These are phyloP conservation scores for Vaccinium corymbosum DNA, from an alignment of 148 eudicot genomes.

Conservation along the genomic window DNA sequence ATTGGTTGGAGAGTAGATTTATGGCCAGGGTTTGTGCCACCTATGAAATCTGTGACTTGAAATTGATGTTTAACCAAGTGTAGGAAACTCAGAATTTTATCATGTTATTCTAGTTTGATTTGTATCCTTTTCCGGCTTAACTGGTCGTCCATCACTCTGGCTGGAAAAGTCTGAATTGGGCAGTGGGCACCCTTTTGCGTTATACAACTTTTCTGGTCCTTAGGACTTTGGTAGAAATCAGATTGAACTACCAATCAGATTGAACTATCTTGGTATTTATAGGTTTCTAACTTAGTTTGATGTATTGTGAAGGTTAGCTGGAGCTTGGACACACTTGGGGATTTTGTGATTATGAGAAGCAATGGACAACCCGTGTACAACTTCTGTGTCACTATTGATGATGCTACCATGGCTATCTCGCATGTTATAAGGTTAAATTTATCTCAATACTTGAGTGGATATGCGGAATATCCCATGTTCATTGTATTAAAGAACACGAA, in stretches of 20 bases:
- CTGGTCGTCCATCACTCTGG: background rate
- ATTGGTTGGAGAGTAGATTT: background rate
- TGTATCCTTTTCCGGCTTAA: background rate
- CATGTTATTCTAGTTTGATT: background rate
- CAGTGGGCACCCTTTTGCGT: background rate
- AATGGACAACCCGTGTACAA: conserved; percentile 99
- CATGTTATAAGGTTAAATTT: conserved; percentile 82
- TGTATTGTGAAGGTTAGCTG: conserved; percentile 84
- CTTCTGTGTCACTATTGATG: conserved; percentile 98
- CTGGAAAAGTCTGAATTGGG: conserved; percentile 9
- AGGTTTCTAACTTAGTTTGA: conserved; percentile 46
- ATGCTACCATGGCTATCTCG: conserved; percentile 97
- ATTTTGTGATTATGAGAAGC: conserved; percentile 98
- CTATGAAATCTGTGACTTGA: background rate
- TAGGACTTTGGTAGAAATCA: background rate
- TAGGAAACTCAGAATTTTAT: background rate
- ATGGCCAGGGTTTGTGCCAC: background rate
- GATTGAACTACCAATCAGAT: background rate
- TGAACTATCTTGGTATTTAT: conserved; percentile 9
- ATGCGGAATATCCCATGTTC: background rate
- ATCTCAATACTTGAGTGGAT: background rate
- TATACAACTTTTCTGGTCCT: background rate
- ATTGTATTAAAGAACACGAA: background rate
- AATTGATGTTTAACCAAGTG: background rate
- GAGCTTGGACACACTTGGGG: conserved; percentile 92